Percentiles rank a stretch among this genome's conserved stretches.
These are phyloP conservation scores for Multifurca ochricompacta DNA, from an alignment of 768 basidiomycete genomes.

Conservation along the genomic window DNA sequence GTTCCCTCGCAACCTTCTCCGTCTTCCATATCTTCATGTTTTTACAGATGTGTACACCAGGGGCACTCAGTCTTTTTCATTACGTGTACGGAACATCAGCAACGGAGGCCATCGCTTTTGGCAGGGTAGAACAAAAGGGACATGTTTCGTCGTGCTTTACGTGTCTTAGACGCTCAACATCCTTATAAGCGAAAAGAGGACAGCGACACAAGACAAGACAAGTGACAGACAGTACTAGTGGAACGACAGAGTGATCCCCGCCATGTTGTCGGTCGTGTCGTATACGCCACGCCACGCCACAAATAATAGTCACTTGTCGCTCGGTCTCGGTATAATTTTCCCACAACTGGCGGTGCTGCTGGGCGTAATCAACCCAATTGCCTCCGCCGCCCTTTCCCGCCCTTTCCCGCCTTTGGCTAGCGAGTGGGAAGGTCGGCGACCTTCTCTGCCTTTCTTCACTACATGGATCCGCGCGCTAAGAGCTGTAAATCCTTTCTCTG, in stretches of 20 bases:
- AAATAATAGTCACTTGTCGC: conserved; percentile 2
- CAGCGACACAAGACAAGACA: too few relatives aligned
- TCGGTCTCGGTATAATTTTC: neutral
- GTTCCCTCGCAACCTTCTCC: neutral
- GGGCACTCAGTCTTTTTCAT: neutral
- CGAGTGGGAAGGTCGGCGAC: neutral
- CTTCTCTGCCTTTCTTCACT: neutral
- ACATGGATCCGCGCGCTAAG: neutral
- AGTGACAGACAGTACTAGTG: too few relatives aligned
- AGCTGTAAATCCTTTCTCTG: neutral
- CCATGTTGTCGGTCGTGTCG: neutral
- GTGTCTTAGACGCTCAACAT: neutral
- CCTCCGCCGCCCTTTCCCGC: neutral
- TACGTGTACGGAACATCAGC: conserved; percentile 14
- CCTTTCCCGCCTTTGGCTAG: neutral
- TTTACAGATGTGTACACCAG: neutral
- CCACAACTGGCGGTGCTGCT: neutral
- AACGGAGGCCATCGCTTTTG: neutral
- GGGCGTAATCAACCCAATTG: conserved; percentile 3
- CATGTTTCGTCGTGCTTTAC: conserved; percentile 10
- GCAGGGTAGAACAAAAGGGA: conserved; percentile 5
- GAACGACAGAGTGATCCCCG: neutral
- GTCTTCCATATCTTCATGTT: neutral
- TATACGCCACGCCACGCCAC: too few relatives aligned
- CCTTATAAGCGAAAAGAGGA: neutral